Percentiles rank a stretch among this genome's conserved stretches.
phyloP scores from a whole-genome alignment of 805 yeast genomes.

The Wickerhamomyces strasburgensis region DNA sequence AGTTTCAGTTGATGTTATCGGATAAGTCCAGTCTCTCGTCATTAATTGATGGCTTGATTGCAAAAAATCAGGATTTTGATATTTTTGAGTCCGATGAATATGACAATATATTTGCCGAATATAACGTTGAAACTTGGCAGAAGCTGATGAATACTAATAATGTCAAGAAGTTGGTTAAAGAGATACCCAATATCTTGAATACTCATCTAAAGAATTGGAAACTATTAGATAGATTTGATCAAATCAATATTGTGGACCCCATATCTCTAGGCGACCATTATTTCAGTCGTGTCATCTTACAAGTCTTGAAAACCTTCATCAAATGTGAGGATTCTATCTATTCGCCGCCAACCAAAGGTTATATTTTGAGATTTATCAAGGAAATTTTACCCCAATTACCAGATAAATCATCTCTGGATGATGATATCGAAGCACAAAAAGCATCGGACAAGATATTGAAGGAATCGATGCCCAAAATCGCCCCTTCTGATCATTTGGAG shows the following conservation, averaged over 20 bases:
- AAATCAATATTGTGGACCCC: constrained; percentile 14
- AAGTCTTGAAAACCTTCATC: constrained; percentile 7
- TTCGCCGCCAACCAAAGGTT: constrained; percentile 15
- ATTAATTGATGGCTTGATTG: constrained; percentile 8
- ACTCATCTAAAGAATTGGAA: constrained; percentile 11
- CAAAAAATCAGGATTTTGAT: constrained; percentile 9
- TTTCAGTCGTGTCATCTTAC: constrained; percentile 7
- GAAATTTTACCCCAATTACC: constrained; percentile 10
- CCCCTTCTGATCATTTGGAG: too few relatives aligned
- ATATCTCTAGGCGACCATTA: constrained; percentile 17
- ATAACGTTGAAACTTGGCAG: constrained; percentile 11
- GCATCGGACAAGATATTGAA: constrained; percentile 4
- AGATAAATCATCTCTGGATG: constrained; percentile 5
- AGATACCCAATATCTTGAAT: constrained; percentile 13
- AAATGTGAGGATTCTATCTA: constrained; percentile 10
- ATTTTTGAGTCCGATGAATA: constrained; percentile 7
- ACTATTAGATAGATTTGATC: constrained; percentile 5
- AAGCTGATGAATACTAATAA: constrained; percentile 14
- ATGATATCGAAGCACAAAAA: constrained; percentile 2
- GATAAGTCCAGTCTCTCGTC: constrained; percentile 5
- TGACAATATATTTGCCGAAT: constrained; percentile 15
- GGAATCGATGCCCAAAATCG: constrained; percentile 4
- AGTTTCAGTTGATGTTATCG: constrained; percentile 14
- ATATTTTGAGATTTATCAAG: constrained; percentile 6
- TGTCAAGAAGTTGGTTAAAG: constrained; percentile 7